phyloP scores from a whole-genome alignment of 805 yeast genomes.

The Suhomyces vadensis region DNA sequence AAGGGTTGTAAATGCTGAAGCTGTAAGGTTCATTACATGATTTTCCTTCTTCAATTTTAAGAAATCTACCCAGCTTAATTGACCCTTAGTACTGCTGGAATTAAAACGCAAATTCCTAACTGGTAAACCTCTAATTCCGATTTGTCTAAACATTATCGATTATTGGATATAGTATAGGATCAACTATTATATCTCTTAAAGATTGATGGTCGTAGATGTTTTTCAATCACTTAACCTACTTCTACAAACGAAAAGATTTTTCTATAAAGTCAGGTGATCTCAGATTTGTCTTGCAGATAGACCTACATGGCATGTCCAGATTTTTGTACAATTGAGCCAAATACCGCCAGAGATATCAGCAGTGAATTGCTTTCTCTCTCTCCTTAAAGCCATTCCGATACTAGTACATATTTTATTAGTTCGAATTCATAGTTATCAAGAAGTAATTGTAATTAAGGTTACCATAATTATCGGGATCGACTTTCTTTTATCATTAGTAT shows the following conservation, averaged over 20 bases:
- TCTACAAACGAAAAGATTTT: constrained; percentile 1
- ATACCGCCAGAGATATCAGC: no score
- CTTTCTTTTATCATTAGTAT: no score
- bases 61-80: constrained; percentile 77
- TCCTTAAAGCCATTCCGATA: no score
- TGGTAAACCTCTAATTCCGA: constrained; percentile 3
- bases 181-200: neutral
- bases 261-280: constrained; percentile 3
- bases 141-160: constrained; percentile 3
- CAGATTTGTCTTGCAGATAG: neutral
- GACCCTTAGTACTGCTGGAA: constrained; percentile 17
- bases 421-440: no score
- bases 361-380: no score
- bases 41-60: constrained; percentile 74
- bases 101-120: constrained; percentile 20
- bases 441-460: no score
- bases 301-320: no score
- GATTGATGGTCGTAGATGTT: neutral
- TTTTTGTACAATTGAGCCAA: no score
- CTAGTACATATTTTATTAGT: no score
- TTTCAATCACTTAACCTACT: neutral
- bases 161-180: neutral
- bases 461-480: no score
- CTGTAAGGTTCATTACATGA: constrained; percentile 63
- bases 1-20: constrained; percentile 69